A percentile compares a stretch with the other conserved stretches of the same genome.
Conservation (phyloP, 148 eudicot species). For the Linanthus parryae region DNA sequence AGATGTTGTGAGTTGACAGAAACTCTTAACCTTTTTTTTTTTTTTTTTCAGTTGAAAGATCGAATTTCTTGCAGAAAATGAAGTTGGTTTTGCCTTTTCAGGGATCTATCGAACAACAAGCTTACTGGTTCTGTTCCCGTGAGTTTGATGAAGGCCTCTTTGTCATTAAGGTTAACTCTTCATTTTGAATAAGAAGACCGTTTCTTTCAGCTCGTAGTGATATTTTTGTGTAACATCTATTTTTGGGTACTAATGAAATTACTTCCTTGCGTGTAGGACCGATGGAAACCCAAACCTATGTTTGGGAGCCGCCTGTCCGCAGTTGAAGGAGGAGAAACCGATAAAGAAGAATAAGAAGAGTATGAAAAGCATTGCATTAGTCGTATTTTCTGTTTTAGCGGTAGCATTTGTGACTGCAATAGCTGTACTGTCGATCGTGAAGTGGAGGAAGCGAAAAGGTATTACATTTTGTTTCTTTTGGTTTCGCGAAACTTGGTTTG, state of each 20-base stretch:
- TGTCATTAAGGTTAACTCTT: background rate
- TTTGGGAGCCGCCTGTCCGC: background rate
- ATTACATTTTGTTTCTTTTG: background rate
- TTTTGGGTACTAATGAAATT: background rate
- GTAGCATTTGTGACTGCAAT: constrained; percentile 13
- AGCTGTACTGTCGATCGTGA: constrained; percentile 9
- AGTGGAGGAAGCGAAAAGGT: constrained; percentile 10
- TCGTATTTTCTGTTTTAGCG: constrained; percentile 11
- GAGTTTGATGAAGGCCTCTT: background rate
- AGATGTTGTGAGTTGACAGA: background rate
- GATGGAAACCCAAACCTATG: constrained; percentile 5
- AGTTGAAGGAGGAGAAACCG: background rate
- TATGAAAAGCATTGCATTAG: constrained; percentile 8
- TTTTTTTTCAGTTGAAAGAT: too few species aligned
- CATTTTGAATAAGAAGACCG: background rate
- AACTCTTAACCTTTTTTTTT: background rate
- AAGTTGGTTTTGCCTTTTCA: background rate
- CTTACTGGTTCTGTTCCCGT: constrained; percentile 8
- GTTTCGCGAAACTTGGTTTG: background rate
- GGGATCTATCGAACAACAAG: too few species aligned
- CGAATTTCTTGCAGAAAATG: too few species aligned
- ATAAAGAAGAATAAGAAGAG: too few species aligned
- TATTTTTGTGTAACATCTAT: too few species aligned
- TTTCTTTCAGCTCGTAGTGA: background rate
- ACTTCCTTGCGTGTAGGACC: background rate